These are phyloP conservation scores for Naegleria lovaniensis DNA, from an alignment of 208 protist genomes.

Conservation along the genomic window DNA sequence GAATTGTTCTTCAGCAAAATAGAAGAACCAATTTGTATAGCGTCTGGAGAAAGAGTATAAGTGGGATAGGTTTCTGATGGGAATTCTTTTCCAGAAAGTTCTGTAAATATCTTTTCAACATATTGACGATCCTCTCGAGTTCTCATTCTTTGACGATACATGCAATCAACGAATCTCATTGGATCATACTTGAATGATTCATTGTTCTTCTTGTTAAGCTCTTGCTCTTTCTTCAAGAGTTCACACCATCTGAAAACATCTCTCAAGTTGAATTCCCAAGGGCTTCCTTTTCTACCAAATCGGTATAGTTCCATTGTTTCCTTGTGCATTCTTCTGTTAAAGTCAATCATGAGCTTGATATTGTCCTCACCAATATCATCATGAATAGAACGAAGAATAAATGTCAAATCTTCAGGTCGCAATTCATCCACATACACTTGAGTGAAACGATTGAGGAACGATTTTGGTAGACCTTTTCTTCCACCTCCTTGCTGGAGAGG, in stretches of 20 bases:
- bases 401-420: slow-evolving; percentile 66
- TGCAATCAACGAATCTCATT: slow-evolving; percentile 48
- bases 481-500: slow-evolving; percentile 94
- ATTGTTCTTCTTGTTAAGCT: background rate
- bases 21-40: slow-evolving; percentile 45
- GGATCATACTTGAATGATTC: background rate
- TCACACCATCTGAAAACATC: slow-evolving; percentile 98
- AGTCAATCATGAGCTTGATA: slow-evolving; percentile 82
- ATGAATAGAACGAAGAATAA: slow-evolving; percentile 65
- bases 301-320: slow-evolving; percentile 67
- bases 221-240: slow-evolving; percentile 53
- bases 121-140: slow-evolving; percentile 47
- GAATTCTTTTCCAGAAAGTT: slow-evolving; percentile 22
- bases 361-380: slow-evolving; percentile 57
- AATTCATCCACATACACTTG: slow-evolving; percentile 87
- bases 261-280: slow-evolving; percentile 96
- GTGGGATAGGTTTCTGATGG: slow-evolving; percentile 30
- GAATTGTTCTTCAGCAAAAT: slow-evolving; percentile 26
- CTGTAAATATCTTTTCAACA: slow-evolving; percentile 43
- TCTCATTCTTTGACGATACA: slow-evolving; percentile 67
- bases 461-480: slow-evolving; percentile 97
- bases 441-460: slow-evolving; percentile 99
- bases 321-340: slow-evolving; percentile 78
- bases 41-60: slow-evolving; percentile 41
- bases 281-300: slow-evolving; percentile 22